phyloP scores from a whole-genome alignment of 1,284 basidiomycete species.

The Fomitopsis palustris region DNA sequence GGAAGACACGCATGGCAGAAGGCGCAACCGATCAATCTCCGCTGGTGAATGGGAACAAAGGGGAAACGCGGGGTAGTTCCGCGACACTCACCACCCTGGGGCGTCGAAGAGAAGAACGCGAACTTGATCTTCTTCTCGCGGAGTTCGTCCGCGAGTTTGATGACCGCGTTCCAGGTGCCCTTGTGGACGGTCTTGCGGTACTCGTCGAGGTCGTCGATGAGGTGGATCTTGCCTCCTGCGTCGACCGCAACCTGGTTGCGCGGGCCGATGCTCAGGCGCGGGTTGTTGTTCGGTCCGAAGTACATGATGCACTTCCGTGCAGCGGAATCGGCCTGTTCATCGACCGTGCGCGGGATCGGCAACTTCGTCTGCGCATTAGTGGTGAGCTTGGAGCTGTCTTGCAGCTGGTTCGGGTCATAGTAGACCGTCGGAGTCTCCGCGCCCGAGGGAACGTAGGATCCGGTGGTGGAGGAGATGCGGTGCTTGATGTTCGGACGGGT shows the following conservation, averaged over 20 bases:
- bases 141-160: conserved; percentile 77
- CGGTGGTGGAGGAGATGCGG: conserved; percentile 71
- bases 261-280: conserved; percentile 72
- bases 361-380: conserved; percentile 49
- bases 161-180: conserved; percentile 75
- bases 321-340: conserved; percentile 81
- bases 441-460: conserved; percentile 70
- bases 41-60: conserved; percentile 11
- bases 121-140: conserved; percentile 81
- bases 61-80: conserved; percentile 1
- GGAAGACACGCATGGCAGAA: conserved; percentile 7
- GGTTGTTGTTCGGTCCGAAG: conserved; percentile 77
- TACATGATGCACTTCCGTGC: conserved; percentile 80
- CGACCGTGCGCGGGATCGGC: conserved; percentile 70
- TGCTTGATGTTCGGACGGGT: conserved; percentile 75
- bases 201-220: conserved; percentile 73
- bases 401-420: conserved; percentile 47
- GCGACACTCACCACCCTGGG: conserved; percentile 68
- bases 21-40: conserved; percentile 23
- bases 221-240: conserved; percentile 74
- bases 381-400: conserved; percentile 39
- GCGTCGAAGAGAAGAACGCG: conserved; percentile 87
- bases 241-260: conserved; percentile 81
- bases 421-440: conserved; percentile 69
- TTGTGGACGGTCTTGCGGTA: conserved; percentile 60